A percentile compares a stretch with the other conserved stretches of the same genome.
Conservation (phyloP, 2,329 filamentous ascomycete species). For the Pyrenophora teres region DNA sequence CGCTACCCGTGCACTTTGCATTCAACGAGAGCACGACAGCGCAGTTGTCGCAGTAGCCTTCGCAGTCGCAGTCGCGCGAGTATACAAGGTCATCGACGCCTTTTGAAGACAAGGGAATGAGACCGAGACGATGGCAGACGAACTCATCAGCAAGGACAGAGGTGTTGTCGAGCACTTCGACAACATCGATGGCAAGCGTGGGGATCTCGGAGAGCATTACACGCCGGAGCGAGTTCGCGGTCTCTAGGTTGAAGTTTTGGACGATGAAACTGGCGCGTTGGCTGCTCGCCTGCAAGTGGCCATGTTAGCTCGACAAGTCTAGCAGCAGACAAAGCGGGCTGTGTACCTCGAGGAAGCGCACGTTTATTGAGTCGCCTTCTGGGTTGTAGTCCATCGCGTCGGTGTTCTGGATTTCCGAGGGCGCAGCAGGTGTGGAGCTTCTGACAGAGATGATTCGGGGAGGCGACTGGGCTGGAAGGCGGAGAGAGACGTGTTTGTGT, state of each 20-base stretch:
- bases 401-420: constrained; percentile 10
- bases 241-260: constrained; percentile 83
- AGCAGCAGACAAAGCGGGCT: constrained; percentile 22
- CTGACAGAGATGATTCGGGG: constrained; percentile 15
- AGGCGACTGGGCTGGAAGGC: constrained; percentile 25
- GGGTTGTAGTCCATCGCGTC: constrained; percentile 58
- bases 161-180: constrained; percentile 90
- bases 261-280: constrained; percentile 91
- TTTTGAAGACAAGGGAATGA: constrained; percentile 84
- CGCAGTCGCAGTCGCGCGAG: constrained; percentile 94
- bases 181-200: constrained; percentile 91
- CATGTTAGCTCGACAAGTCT: constrained; percentile 24
- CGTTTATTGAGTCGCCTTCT: constrained; percentile 50
- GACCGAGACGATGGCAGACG: constrained; percentile 86
- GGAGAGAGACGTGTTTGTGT: constrained; percentile 25
- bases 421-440: constrained; percentile 12
- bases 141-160: constrained; percentile 98
- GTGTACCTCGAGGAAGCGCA: constrained; percentile 47
- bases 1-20: constrained; percentile 81
- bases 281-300: constrained; percentile 67
- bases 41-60: constrained; percentile 91
- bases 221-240: constrained; percentile 90
- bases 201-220: constrained; percentile 92
- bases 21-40: constrained; percentile 83
- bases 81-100: constrained; percentile 82